phyloP scores from a whole-genome alignment of 768 basidiomycete genomes.

The Calocera viscosa region DNA sequence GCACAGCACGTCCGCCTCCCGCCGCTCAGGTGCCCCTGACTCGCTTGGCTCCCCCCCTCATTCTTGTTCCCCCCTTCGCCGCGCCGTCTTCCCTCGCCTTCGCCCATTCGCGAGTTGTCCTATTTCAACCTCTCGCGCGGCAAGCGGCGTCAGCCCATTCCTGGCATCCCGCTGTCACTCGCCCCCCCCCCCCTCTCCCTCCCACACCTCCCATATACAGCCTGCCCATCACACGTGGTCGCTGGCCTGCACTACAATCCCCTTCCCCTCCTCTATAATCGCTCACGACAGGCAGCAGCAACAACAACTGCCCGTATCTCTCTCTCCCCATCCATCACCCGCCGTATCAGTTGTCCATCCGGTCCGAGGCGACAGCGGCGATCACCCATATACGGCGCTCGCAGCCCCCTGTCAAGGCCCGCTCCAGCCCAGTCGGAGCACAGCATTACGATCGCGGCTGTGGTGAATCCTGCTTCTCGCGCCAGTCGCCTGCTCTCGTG shows the following conservation, averaged over 20 bases:
- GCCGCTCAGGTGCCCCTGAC: conserved; percentile 5
- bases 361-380: neutral
- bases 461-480: neutral
- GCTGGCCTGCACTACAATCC: neutral
- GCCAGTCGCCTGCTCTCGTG: neutral
- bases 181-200: neutral
- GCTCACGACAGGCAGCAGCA: neutral
- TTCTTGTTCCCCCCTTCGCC: neutral
- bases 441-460: conserved; percentile 9
- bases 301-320: neutral
- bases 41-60: too few species aligned
- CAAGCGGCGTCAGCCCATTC: conserved; percentile 5
- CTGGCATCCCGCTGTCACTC: conserved; percentile 7
- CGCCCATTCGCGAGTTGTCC: neutral
- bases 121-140: neutral
- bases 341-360: neutral
- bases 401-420: neutral
- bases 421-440: neutral
- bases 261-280: neutral
- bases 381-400: neutral
- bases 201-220: conserved; percentile 8
- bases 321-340: neutral
- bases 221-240: neutral
- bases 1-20: conserved; percentile 4
- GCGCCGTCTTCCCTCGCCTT: neutral